Conservation (phyloP, 805 yeast species). For the Schizosaccharomyces japonicus region DNA sequence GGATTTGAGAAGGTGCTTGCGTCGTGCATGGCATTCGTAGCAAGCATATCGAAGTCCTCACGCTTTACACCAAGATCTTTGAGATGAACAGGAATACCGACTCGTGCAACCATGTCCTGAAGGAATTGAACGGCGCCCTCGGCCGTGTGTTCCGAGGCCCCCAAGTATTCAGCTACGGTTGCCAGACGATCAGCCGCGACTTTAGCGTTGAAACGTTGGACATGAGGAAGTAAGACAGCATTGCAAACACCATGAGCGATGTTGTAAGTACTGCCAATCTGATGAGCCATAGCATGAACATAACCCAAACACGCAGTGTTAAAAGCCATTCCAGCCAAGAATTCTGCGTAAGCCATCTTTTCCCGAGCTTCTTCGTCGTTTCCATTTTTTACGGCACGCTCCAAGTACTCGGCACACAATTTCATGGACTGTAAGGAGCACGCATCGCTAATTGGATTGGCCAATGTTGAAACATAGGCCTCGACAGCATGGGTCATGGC, state of each 20-base stretch:
- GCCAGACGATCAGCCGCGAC: not conserved
- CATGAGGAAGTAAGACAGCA: not conserved
- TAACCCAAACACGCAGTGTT: slow-evolving; percentile 1
- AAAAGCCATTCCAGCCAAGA: slow-evolving; percentile 2
- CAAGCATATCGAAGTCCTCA: not conserved
- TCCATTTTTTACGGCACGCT: not conserved
- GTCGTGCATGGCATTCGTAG: not conserved
- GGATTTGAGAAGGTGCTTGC: not conserved
- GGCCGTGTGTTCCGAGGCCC: not conserved
- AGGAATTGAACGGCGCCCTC: not conserved
- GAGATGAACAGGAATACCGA: not conserved
- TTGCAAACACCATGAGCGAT: slow-evolving; percentile 1
- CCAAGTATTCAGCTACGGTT: not conserved
- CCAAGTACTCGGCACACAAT: not conserved
- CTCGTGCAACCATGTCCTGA: not conserved
- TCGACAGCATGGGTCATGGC: slow-evolving; percentile 3
- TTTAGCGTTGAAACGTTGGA: not conserved
- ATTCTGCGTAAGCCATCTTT: slow-evolving; percentile 1
- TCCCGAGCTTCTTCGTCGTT: not conserved
- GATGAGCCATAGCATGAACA: slow-evolving; percentile 3
- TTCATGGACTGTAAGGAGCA: not conserved
- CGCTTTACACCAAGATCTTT: not conserved
- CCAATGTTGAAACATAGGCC: not conserved
- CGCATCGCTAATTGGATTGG: not conserved
- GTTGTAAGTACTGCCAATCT: not conserved